Base-by-base conservation (phyloP, 2,329 filamentous ascomycete species). In the Scedosporium minutisporum region DNA sequence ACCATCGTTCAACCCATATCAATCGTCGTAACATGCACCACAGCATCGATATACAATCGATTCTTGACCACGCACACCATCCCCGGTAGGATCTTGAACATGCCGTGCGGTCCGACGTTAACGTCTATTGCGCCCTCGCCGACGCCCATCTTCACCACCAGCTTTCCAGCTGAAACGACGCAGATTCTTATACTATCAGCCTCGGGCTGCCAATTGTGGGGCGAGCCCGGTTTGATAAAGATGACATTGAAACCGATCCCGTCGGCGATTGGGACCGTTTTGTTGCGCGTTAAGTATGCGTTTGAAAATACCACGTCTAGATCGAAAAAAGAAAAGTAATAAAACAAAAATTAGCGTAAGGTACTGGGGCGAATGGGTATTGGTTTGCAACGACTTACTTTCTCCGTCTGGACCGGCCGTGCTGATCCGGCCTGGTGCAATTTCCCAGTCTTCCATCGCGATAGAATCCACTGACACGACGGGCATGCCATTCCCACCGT, bases 241-340 rank as follows among this genome's bases (percentile, higher is more conserved):
- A 77, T 59, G 9, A 79, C 71, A 60, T 80, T 75, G 63, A 79
- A 76, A 44, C 70, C 68, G 4, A 79, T 64, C 21, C 77, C 74
- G 23, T 73, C 70, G 0, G 71, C 71, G 3, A 80, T 68, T 1
- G 64, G 65, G 5, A 79, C 68, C 0, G 76, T 71, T 38, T 73
- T 71, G 4, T 71, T 70, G 33, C 71, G 71, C 0, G 73, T 71
- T 3, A 79, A 67, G 64, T 77, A 80, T 0, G 75, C 69, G 44
- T 73, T 76, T 14, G 78, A 80, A 64, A 75, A 79, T 3, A 73
- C 76, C n/a, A 80, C 66, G 33, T 77, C 78, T 80, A 23, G 9
- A 6, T n/a, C 1, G 21, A 3, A 7, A 27, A 51, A 60, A 33
- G 21, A 48, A 61, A 44, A 57, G 46, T 23, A 14, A 2, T 7